Base-by-base conservation (phyloP, 306 rosid species). In the Acacia melanoxylon region DNA sequence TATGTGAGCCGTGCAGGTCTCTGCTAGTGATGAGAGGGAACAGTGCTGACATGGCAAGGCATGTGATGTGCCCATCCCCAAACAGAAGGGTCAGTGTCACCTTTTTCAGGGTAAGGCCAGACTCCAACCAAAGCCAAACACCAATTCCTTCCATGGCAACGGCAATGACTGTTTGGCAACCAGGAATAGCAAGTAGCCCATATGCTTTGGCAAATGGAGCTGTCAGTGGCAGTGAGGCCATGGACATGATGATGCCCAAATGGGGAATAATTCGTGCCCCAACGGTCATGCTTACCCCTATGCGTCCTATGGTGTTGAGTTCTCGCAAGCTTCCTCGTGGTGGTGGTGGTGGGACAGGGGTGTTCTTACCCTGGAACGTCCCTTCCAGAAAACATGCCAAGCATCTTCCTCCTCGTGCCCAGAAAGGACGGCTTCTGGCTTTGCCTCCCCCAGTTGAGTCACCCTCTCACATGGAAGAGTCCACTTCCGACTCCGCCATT, bases 331-430 rank as follows among this genome's bases (percentile, higher is more conserved):
- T 89, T 40, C 89, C 88, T 65, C 90, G 82, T 49, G 91, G 93
- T n/a, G 54, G 81, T 52, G 91, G 92, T 15, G 62, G 62, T 72
- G 99, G 99, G 44, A 96, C 99, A 14, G 99, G 99, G 8, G 99
- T 95, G 48, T 95, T 95, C 91, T 85, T 95, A 80, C 99, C 99
- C 3, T 96, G 99, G 99, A 89, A 94, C 46, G 85, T 86, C 67
- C 88, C 87, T 58, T 77, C 99, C 35, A 92, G 95, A 83, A 96
- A 94, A 73, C 93, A 90, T 67, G 89, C 90, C 24, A 96, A 90
- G 81, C 98, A 96, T 86, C 97, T 96, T 85, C 99, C 98, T 9
- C 99, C 98, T 1, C 97, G 99, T 0, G 99, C 98, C 25, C 97
- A 92, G 51, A 96, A 83, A 73, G 98, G 92, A 2, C 87, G 94